Conservation (phyloP, 306 rosid species). For the Ochetophila trinervis region DNA sequence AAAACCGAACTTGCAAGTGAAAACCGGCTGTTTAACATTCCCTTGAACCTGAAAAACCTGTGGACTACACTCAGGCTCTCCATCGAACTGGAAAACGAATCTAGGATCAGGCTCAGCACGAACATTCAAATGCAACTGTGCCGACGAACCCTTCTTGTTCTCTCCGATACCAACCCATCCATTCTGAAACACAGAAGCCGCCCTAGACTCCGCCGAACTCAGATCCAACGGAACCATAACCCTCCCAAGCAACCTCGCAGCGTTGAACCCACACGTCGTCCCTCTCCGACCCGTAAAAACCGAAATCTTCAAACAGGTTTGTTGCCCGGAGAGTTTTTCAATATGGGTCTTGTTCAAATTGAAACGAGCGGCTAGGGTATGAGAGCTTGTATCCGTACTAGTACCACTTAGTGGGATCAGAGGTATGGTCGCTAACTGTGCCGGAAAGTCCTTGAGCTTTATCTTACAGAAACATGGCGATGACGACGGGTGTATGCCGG, state of each 20-base stretch:
- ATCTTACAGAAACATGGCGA: slow-evolving; percentile 63
- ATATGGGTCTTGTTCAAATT: slow-evolving; percentile 51
- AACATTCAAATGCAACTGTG: slow-evolving; percentile 49
- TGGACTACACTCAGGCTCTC: slow-evolving; percentile 86
- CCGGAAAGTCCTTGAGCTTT: slow-evolving; percentile 39
- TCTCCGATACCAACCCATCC: slow-evolving; percentile 53
- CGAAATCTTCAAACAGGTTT: slow-evolving; percentile 34
- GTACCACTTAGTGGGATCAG: slow-evolving; percentile 13
- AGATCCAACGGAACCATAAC: slow-evolving; percentile 51
- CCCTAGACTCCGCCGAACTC: slow-evolving; percentile 28
- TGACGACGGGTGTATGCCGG: slow-evolving; percentile 53
- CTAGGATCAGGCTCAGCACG: slow-evolving; percentile 77
- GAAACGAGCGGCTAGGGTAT: slow-evolving; percentile 53
- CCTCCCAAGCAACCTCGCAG: slow-evolving; percentile 45
- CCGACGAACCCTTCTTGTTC: slow-evolving; percentile 11
- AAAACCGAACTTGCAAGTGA: slow-evolving; percentile 46
- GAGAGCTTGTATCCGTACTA: slow-evolving; percentile 19
- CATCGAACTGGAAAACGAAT: slow-evolving; percentile 69
- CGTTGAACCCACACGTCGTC: slow-evolving; percentile 31
- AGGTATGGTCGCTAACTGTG: slow-evolving; percentile 45
- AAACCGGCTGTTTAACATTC: slow-evolving; percentile 39
- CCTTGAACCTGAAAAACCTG: slow-evolving; percentile 80
- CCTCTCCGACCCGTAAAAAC: slow-evolving; percentile 40
- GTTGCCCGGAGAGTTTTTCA: slow-evolving; percentile 23
- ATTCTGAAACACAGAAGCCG: slow-evolving; percentile 44